phyloP scores from a whole-genome alignment of 805 yeast species.

The Candida pini region DNA sequence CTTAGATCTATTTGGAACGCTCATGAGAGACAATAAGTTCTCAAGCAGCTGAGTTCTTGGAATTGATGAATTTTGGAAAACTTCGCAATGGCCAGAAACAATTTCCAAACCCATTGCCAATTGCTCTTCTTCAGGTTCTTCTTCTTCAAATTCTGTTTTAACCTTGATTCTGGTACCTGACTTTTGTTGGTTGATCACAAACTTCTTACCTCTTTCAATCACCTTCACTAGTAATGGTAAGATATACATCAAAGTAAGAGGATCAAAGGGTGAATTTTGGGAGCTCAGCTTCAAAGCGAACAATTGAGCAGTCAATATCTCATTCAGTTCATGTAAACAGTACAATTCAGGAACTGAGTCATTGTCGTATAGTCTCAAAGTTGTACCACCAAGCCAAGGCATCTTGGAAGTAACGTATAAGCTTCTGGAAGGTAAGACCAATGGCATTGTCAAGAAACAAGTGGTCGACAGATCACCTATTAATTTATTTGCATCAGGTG shows the following conservation, averaged over 20 bases:
- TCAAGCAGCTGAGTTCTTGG: constrained; percentile 64
- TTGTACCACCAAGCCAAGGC: constrained; percentile 61
- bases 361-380: constrained; percentile 51
- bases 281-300: constrained; percentile 71
- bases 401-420: constrained; percentile 43
- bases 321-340: constrained; percentile 46
- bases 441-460: constrained; percentile 51
- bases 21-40: constrained; percentile 61
- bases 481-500: constrained; percentile 22
- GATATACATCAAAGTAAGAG: constrained; percentile 62
- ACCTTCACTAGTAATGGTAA: constrained; percentile 71
- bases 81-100: constrained; percentile 60
- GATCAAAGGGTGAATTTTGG: constrained; percentile 67
- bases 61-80: constrained; percentile 57
- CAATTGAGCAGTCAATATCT: constrained; percentile 57
- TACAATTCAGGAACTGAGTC: constrained; percentile 40
- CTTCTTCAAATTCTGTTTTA: constrained; percentile 70
- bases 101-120: constrained; percentile 71
- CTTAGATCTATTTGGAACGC: constrained; percentile 73
- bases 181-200: constrained; percentile 43
- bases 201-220: constrained; percentile 57
- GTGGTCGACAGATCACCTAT: constrained; percentile 38
- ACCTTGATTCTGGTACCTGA: constrained; percentile 40
- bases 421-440: constrained; percentile 35
- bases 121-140: constrained; percentile 86